Conservation (phyloP, 2,329 filamentous ascomycete species). For the Trichoderma sp. region DNA sequence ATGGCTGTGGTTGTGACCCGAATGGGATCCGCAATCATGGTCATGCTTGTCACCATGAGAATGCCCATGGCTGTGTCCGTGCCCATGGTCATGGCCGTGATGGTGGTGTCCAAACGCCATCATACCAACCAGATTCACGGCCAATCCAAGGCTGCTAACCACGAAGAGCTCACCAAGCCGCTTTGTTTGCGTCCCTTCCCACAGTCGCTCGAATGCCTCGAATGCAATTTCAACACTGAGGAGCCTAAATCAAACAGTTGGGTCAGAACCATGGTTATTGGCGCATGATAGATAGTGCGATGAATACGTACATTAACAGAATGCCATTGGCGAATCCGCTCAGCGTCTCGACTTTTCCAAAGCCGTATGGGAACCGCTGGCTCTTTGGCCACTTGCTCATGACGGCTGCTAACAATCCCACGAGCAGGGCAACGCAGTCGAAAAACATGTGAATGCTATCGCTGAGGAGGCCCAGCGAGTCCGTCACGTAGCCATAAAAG, state of each 20-base stretch:
- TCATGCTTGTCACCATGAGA: constrained; percentile 40
- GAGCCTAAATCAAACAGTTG: constrained; percentile 54
- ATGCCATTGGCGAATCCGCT: constrained; percentile 96
- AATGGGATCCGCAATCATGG: constrained; percentile 25
- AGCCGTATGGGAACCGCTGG: constrained; percentile 85
- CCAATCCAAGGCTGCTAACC: constrained; percentile 79
- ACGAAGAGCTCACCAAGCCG: constrained; percentile 82
- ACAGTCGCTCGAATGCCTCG: constrained; percentile 84
- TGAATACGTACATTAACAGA: constrained; percentile 70
- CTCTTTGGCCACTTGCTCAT: constrained; percentile 96
- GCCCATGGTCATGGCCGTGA: constrained; percentile 39
- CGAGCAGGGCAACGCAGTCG: constrained; percentile 86
- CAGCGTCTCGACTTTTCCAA: constrained; percentile 93
- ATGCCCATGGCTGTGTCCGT: constrained; percentile 42
- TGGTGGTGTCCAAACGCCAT: constrained; percentile 72
- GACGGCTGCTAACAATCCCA: constrained; percentile 86
- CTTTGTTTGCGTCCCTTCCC: constrained; percentile 79
- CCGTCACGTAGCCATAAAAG: constrained; percentile 89
- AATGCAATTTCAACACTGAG: constrained; percentile 96
- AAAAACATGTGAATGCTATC: constrained; percentile 99
- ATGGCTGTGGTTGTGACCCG: constrained; percentile 34
- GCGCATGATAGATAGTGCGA: not conserved
- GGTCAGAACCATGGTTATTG: constrained; percentile 12
- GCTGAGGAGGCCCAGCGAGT: constrained; percentile 89
- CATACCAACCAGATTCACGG: constrained; percentile 91